Conservation (phyloP, 23 red algal genomes). For the Pyropia yezoensis region DNA sequence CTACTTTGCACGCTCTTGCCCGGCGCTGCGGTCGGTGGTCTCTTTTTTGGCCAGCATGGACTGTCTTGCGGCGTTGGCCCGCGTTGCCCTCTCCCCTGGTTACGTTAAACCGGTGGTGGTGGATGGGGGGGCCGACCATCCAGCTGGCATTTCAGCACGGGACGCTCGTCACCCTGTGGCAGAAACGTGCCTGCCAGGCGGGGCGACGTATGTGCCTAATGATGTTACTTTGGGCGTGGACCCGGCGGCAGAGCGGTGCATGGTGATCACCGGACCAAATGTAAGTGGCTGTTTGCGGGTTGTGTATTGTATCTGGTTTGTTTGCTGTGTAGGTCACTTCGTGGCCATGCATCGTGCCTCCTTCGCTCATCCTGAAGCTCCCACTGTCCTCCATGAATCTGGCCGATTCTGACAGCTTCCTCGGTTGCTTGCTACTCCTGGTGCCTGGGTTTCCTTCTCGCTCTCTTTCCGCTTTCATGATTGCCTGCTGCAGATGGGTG, state of each 20-base stretch:
- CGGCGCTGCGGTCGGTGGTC: conserved; percentile 23
- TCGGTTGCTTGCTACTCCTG: no score
- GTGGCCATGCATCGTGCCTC: no score
- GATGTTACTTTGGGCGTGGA: conserved; percentile 28
- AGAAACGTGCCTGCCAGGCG: conserved; percentile 45
- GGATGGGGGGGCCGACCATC: conserved; percentile 2
- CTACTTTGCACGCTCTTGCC: conserved; percentile 23
- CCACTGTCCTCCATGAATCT: no score
- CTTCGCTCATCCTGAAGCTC: no score
- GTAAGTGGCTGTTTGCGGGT: no score
- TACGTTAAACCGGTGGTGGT: conserved; percentile 32
- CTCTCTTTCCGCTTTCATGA: no score
- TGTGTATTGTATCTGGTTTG: no score
- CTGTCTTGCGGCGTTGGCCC: conserved; percentile 39
- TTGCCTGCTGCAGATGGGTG: conserved; percentile 24
- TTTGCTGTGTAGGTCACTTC: no score
- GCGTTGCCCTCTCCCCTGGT: conserved; percentile 27
- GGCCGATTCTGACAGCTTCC: no score
- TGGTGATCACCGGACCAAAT: no score
- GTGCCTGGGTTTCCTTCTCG: no score
- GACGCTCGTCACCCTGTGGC: conserved; percentile 43
- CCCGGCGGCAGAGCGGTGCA: no score
- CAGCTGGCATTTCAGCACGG: conserved; percentile 21
- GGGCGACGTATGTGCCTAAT: conserved; percentile 81
- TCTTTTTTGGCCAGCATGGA: conserved; percentile 33